Evolutionary conservation across 1,284 basidiomycete species (phyloP), one percentile per base, ranked within the genome.

Genomic region (Naganishia sp.): DNA sequence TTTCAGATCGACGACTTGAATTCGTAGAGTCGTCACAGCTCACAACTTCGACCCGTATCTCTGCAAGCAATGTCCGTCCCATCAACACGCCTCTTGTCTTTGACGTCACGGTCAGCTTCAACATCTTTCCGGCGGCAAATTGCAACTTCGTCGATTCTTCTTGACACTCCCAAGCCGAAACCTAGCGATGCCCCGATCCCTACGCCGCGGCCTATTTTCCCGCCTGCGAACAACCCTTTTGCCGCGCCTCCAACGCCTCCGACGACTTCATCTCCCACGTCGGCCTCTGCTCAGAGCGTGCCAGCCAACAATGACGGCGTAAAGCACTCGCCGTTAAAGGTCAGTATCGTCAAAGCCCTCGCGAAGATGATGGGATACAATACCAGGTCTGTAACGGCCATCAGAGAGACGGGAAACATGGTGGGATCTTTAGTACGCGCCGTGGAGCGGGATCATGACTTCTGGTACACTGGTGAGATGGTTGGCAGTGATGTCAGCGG

Each of bases 311-410:
- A 51, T 42, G 35, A 32, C 23, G 57, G 46, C 21, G 47, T 18
- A 3, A 56, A 62, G 39, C 77, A 78, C 65, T 75, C 73, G 9
- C 73, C 75, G 50, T 60, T 73, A 25, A 77, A 75, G 11, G 71
- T 74, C 45, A 69, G 68, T 39, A 43, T 79, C 25, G 74, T 78
- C 23, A 71, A 72, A 49, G 72, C 73, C 11, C 54, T 84, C 4
- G 83, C 82, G 28, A 79, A 76, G 57, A 49, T 84, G 55, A 80
- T 84, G 74, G 84, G 84, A 25, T 84, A 84, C 77, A 82, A 84
- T 72, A 77, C 81, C 50, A 75, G 76, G 61, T 79, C 80, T 15
- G 75, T 75, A 15, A 84, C 81, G 11, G 83, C 84, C 10, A 84
- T 85, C 66, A 74, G 83, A 23, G 82, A 83, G 65, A 82, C 83